These are phyloP conservation scores for Ambrosia trifida DNA, from an alignment of 129 eudicot genomes.

Conservation along the genomic window DNA sequence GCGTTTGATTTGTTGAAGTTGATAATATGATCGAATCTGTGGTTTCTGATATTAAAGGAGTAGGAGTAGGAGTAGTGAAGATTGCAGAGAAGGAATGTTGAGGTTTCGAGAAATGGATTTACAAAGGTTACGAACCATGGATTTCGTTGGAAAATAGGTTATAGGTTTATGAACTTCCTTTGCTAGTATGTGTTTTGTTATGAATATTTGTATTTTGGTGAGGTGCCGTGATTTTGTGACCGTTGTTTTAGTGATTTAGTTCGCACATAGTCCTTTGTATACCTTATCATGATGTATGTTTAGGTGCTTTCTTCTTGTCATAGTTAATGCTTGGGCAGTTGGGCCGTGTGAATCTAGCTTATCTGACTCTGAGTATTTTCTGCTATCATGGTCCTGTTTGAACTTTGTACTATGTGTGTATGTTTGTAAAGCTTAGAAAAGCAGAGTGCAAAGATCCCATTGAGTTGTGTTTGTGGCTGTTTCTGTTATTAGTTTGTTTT, in stretches of 20 bases:
- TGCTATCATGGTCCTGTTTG: neutral
- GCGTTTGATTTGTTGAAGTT: neutral
- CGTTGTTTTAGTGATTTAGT: neutral
- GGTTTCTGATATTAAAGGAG: neutral
- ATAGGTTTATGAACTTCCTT: neutral
- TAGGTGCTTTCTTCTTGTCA: neutral
- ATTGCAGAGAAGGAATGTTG: neutral
- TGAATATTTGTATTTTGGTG: neutral
- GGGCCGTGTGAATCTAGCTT: neutral
- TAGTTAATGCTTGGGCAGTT: neutral
- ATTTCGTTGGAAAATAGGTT: neutral
- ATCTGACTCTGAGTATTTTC: neutral
- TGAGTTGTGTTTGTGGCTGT: neutral
- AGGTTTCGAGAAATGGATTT: neutral
- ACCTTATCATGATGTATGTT: neutral
- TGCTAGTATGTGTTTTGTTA: neutral
- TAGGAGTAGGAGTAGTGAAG: neutral
- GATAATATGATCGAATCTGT: neutral
- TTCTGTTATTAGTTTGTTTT: neutral
- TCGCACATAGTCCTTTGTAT: neutral
- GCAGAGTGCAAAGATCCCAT: neutral
- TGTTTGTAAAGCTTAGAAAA: neutral
- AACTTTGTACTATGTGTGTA: neutral
- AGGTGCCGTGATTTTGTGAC: slow-evolving; percentile 1
- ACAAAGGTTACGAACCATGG: neutral